Evolutionary conservation across 2,329 filamentous ascomycete species (phyloP), one percentile per base, ranked within the genome.

Genomic region (Podosphaera aphanis): DNA sequence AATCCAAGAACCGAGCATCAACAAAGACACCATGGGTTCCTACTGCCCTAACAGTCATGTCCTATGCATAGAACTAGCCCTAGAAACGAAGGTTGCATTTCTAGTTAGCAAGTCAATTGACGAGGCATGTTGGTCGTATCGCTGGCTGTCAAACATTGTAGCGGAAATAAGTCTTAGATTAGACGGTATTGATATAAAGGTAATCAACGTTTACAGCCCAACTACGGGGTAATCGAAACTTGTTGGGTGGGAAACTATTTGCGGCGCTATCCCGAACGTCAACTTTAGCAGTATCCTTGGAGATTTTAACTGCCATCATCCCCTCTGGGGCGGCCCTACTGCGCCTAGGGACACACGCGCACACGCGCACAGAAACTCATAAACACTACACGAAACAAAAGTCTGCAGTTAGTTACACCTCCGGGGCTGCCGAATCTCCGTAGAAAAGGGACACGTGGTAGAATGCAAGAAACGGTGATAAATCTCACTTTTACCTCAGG

Each of bases 271-370:
- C 23, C 20, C 11, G 8, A 16, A 35, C 6, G 18, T 33, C 15
- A 15, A 35, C 7, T 2, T n/a, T 7, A 18, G 29, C 16, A 19
- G 42, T 25, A 13, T 44, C 10, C 21, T 35, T 20, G n/a, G 42
- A 7, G 42, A 44, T 23, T 44, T 44, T 37, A 36, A 44, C 31
- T 44, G 42, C n/a, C 15, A 44, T 23, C 19, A 36, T 44, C 20
- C 20, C 10, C 8, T 23, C 1, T 36, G 16, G 42, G 42, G 42
- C 3, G 27, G 20, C 7, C 16, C 31, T 29, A 16, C 13, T 19
- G 42, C 18, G 5, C 42, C 16, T 15, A 20, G 42, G 15, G 29
- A 44, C 25, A 36, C 42, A 19, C 11, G 29, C 13, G 42, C 25
- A 36, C 42, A 19, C 11, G 29, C 13, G 42, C 42, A 11, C 29